A percentile compares a stretch with the other conserved stretches of the same genome.
phyloP scores from a whole-genome alignment of 441 rosid genomes.

The Corymbia calophylla region DNA sequence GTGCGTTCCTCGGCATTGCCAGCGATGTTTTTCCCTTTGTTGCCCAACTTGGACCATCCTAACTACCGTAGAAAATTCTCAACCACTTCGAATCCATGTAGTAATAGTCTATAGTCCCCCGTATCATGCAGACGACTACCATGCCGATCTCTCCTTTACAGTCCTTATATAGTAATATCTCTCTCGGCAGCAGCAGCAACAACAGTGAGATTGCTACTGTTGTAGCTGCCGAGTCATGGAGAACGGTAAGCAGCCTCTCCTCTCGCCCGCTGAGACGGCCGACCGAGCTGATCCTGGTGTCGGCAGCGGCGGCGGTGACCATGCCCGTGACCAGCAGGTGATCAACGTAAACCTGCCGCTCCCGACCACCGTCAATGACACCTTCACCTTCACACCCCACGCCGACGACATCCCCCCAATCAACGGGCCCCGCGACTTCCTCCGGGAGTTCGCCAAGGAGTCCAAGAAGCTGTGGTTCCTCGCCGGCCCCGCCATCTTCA shows the following conservation, averaged over 20 bases:
- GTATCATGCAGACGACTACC: neutral
- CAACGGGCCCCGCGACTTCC: slow-evolving; percentile 17
- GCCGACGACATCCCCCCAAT: slow-evolving; percentile 35
- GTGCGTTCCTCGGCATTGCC: neutral
- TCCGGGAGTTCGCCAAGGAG: slow-evolving; percentile 24
- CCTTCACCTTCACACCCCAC: slow-evolving; percentile 6
- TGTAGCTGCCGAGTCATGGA: slow-evolving; percentile 20
- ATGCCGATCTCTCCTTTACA: neutral
- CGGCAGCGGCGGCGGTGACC: neutral
- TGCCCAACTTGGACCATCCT: neutral
- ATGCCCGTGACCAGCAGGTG: neutral
- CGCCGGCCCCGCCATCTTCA: slow-evolving; percentile 54
- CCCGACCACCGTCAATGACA: neutral
- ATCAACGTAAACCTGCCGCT: neutral
- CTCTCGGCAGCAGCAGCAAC: neutral
- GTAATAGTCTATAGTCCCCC: neutral
- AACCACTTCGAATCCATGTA: neutral
- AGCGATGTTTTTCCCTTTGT: neutral
- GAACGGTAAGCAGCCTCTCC: slow-evolving; percentile 34
- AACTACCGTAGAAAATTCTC: neutral
- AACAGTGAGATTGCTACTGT: neutral
- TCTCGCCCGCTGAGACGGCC: slow-evolving; percentile 8
- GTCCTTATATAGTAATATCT: neutral
- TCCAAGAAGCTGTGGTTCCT: slow-evolving; percentile 42
- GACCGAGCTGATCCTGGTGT: neutral